Evolutionary conservation across 345 rosid species (phyloP).

Genomic region (Fremontodendron californicum): DNA sequence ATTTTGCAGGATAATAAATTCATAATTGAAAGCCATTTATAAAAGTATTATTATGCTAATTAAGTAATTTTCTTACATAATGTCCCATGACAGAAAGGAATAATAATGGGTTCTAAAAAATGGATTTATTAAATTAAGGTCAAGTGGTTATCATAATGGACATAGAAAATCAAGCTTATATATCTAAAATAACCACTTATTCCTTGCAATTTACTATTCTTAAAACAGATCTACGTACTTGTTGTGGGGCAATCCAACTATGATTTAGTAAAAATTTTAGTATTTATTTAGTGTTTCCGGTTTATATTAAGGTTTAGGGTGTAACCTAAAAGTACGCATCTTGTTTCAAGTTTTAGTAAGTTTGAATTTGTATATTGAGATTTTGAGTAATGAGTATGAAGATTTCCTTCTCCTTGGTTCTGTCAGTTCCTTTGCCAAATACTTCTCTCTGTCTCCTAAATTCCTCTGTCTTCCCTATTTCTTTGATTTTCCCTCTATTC

Average conservation of each 20-base stretch:
- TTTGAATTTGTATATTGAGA: not conserved
- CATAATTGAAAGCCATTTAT: not conserved
- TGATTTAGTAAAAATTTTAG: too few relatives aligned
- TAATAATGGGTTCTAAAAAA: not conserved
- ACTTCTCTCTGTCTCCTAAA: too few relatives aligned
- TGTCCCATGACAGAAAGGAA: not conserved
- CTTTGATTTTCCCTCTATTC: too few relatives aligned
- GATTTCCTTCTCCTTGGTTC: too few relatives aligned
- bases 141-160: conserved; percentile 12
- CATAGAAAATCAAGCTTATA: not conserved
- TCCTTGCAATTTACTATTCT: conserved; percentile 15
- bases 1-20: not conserved
- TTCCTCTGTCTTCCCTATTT: too few relatives aligned
- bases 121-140: not conserved
- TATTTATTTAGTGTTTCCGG: too few relatives aligned
- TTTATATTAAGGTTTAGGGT: not conserved
- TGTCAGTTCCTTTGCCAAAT: too few relatives aligned
- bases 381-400: not conserved
- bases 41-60: not conserved
- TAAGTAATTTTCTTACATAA: not conserved
- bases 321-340: not conserved
- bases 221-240: not conserved
- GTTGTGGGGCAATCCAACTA: conserved; percentile 3
- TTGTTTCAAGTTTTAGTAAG: not conserved
- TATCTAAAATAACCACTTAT: not conserved